A percentile compares a stretch with the other conserved stretches of the same genome.
Conservation (phyloP, 2,329 filamentous ascomycete species). For the Beauveria medogensis region DNA sequence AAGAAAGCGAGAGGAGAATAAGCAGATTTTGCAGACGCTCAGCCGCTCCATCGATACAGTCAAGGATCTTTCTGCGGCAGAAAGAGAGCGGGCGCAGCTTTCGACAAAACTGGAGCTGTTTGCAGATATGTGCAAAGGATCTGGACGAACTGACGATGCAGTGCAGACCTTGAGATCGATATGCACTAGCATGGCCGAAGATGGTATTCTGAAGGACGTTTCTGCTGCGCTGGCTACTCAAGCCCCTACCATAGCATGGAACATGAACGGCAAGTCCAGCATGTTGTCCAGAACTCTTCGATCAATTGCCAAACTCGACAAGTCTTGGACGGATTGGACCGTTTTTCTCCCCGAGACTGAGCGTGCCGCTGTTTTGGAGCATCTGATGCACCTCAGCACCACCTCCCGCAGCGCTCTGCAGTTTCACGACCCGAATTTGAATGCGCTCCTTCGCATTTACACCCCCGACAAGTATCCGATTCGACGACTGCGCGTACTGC, state of each 20-base stretch:
- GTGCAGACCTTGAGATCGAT: slow-evolving; percentile 51
- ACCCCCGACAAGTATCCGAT: slow-evolving; percentile 42
- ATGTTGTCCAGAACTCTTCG: slow-evolving; percentile 51
- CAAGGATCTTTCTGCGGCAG: slow-evolving; percentile 41
- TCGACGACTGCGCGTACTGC: slow-evolving; percentile 42
- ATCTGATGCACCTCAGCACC: slow-evolving; percentile 45
- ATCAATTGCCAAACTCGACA: slow-evolving; percentile 51
- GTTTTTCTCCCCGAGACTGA: slow-evolving; percentile 42
- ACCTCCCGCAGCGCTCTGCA: slow-evolving; percentile 27
- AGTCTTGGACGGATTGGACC: slow-evolving; percentile 49
- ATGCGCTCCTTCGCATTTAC: slow-evolving; percentile 42
- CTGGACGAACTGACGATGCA: slow-evolving; percentile 48
- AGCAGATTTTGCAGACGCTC: slow-evolving; percentile 46
- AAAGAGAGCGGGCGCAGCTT: slow-evolving; percentile 53
- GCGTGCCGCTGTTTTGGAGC: slow-evolving; percentile 51
- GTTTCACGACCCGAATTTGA: slow-evolving; percentile 37
- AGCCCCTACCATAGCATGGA: slow-evolving; percentile 47
- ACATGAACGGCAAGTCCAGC: slow-evolving; percentile 38
- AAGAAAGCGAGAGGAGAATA: slow-evolving; percentile 28
- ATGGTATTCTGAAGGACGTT: slow-evolving; percentile 48
- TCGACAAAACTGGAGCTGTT: slow-evolving; percentile 58
- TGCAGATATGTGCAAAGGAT: slow-evolving; percentile 49
- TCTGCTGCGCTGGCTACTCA: slow-evolving; percentile 38
- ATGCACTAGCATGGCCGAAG: slow-evolving; percentile 52
- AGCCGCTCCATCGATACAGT: slow-evolving; percentile 57